A percentile compares a stretch with the other conserved stretches of the same genome.
Evolutionary conservation across 129 eudicot genomes (phyloP).

Genomic region (Lactuca sativa): DNA sequence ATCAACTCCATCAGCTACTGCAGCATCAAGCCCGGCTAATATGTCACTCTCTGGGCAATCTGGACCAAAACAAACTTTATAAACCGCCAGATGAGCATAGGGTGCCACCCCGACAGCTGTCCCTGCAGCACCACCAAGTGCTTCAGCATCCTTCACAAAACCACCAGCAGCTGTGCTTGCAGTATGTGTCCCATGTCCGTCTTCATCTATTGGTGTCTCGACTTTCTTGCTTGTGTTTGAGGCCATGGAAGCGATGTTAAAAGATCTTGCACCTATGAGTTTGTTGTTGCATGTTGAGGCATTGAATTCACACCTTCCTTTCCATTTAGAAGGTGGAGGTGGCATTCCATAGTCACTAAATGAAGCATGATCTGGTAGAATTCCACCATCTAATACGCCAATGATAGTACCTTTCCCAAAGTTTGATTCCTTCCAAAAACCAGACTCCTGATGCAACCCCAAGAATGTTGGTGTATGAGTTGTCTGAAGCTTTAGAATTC

Average conservation of each 20-base stretch:
- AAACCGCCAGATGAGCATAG: conserved; percentile 35
- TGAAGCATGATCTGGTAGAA: conserved; percentile 22
- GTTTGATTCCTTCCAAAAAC: conserved; percentile 32
- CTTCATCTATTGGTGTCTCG: conserved; percentile 19
- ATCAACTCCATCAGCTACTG: conserved; percentile 43
- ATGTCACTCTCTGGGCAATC: conserved; percentile 33
- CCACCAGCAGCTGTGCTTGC: conserved; percentile 44
- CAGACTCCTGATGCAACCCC: conserved; percentile 35
- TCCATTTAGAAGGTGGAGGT: conserved; percentile 45
- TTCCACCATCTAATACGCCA: conserved; percentile 39
- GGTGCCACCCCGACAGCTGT: conserved; percentile 44
- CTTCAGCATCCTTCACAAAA: conserved; percentile 33
- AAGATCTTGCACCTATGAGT: conserved; percentile 40
- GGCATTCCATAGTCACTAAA: conserved; percentile 32
- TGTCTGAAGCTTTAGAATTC: conserved; percentile 12
- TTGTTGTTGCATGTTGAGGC: conserved; percentile 38
- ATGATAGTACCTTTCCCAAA: conserved; percentile 41
- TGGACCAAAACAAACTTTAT: conserved; percentile 21
- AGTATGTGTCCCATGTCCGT: conserved; percentile 44
- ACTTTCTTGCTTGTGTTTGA: conserved; percentile 1
- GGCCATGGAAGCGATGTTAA: conserved; percentile 19
- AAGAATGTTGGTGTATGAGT: conserved; percentile 36
- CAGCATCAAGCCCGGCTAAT: conserved; percentile 38
- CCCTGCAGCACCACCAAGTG: conserved; percentile 22
- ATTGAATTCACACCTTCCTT: conserved; percentile 37